These are phyloP conservation scores for Rhizophagus sp. DNA, from an alignment of 192 early-diverging fungal species.

Conservation along the genomic window DNA sequence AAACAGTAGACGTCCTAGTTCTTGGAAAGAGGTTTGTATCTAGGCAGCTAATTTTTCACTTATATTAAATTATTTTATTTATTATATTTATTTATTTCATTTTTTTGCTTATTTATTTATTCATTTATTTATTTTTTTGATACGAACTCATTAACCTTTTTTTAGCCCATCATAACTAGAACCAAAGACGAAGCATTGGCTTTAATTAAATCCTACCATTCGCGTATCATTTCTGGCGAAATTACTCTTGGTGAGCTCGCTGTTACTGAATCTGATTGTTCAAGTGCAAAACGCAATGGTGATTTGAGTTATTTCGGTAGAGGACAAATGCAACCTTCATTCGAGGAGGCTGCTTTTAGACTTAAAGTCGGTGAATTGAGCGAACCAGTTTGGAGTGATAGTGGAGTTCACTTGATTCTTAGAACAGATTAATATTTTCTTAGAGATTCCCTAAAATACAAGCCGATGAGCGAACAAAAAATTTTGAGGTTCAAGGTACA, in stretches of 20 bases:
- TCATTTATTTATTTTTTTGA: not conserved
- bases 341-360: conserved; percentile 87
- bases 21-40: conserved; percentile 78
- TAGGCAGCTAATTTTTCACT: not conserved
- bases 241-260: conserved; percentile 74
- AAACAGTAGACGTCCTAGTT: conserved; percentile 81
- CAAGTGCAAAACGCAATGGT: conserved; percentile 84
- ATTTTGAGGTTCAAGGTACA: not conserved
- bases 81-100: not conserved
- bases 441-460: not conserved
- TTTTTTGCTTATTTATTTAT: too few relatives aligned
- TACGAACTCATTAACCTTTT: not conserved
- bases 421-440: conserved; percentile 69
- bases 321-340: conserved; percentile 90
- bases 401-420: conserved; percentile 91
- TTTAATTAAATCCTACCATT: conserved; percentile 65
- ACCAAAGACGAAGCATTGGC: conserved; percentile 87
- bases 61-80: not conserved
- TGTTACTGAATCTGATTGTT: conserved; percentile 82
- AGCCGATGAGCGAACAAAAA: not conserved
- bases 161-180: conserved; percentile 79
- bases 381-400: conserved; percentile 82
- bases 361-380: conserved; percentile 84
- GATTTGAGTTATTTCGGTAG: conserved; percentile 87
- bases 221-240: conserved; percentile 63